phyloP scores from a whole-genome alignment of 1,284 basidiomycete genomes.

The Fomitopsis schrenkii region DNA sequence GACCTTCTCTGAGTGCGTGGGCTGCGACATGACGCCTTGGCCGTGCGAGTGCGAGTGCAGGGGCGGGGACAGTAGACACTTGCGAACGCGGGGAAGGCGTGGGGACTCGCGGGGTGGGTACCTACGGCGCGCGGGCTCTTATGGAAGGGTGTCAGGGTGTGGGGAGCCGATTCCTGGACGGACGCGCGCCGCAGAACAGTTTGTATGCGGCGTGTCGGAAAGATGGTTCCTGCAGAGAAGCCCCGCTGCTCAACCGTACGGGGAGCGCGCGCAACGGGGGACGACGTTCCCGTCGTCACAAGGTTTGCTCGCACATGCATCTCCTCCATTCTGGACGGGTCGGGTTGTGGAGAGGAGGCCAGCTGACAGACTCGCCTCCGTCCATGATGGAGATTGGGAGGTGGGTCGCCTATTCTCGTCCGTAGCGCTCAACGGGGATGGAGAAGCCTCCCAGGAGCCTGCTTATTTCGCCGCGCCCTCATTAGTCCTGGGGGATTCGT shows the following conservation, averaged over 20 bases:
- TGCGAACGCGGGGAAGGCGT: slow-evolving; percentile 1
- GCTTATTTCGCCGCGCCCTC: background rate
- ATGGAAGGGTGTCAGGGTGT: background rate
- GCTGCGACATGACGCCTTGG: slow-evolving; percentile 1
- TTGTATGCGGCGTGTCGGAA: background rate
- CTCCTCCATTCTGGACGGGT: background rate
- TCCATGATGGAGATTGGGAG: background rate
- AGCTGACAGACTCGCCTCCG: background rate
- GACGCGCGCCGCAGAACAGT: background rate
- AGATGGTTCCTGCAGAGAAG: slow-evolving; percentile 1
- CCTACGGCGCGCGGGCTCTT: background rate
- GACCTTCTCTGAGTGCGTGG: slow-evolving; percentile 2
- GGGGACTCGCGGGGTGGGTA: background rate
- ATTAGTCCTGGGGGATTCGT: background rate
- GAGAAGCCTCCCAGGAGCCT: background rate
- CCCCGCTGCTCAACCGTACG: background rate
- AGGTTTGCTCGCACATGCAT: background rate
- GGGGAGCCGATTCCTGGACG: background rate
- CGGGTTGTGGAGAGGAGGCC: background rate
- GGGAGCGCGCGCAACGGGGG: background rate
- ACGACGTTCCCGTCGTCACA: background rate
- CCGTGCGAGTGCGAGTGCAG: slow-evolving; percentile 1
- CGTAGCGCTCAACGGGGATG: background rate
- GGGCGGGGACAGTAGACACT: background rate
- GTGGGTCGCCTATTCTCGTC: background rate